phyloP scores from a whole-genome alignment of 306 rosid genomes.

The Vachellia pachyceras region DNA sequence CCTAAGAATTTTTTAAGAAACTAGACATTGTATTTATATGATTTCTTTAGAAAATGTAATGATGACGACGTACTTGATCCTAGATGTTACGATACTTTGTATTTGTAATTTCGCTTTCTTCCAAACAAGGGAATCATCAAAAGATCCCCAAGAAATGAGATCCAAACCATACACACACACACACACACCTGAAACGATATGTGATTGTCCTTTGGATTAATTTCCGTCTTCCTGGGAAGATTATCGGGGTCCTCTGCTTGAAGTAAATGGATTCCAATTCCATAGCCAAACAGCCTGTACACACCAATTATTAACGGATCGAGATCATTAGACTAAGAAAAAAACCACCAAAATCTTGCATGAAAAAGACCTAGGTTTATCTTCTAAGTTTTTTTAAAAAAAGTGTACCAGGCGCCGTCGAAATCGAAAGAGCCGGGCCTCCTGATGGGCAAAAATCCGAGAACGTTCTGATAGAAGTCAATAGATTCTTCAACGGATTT shows the following conservation, averaged over 20 bases:
- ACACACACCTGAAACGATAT: constrained; percentile 75
- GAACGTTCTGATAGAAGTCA: constrained; percentile 73
- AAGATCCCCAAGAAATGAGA: background rate
- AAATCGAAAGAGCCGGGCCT: constrained; percentile 92
- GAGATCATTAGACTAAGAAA: background rate
- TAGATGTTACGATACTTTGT: too few relatives aligned
- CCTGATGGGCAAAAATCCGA: constrained; percentile 82
- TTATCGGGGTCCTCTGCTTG: constrained; percentile 64
- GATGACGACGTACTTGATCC: background rate
- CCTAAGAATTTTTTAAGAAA: background rate
- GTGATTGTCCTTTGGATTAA: constrained; percentile 95
- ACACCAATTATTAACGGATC: background rate
- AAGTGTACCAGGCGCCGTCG: constrained; percentile 84
- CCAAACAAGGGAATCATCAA: background rate
- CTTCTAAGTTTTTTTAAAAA: background rate
- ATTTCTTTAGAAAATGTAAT: too few relatives aligned
- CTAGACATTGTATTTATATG: too few relatives aligned
- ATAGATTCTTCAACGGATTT: constrained; percentile 67
- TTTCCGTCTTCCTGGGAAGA: constrained; percentile 60
- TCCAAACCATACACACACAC: constrained; percentile 10
- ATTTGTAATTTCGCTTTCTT: background rate
- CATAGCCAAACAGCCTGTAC: constrained; percentile 78
- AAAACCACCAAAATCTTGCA: background rate
- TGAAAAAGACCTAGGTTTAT: background rate
- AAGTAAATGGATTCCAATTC: constrained; percentile 88